Evolutionary conservation across 345 rosid species (phyloP).

Genomic region (Geranium rotundifolium): DNA sequence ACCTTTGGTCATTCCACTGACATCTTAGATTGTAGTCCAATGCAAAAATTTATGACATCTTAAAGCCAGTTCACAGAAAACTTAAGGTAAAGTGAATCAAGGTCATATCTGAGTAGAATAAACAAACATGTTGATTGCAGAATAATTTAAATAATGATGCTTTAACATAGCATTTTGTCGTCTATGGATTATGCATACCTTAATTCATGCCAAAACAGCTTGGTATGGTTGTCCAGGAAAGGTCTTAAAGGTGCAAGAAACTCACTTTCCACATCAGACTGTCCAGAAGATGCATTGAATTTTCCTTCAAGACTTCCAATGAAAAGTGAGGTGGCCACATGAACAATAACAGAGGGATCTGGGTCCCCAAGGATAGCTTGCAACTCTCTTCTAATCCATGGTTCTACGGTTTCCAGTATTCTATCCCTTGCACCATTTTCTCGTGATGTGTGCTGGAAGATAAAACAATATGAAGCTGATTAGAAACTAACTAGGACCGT

Average conservation of each 20-base stretch:
- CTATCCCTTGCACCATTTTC: conserved; percentile 25
- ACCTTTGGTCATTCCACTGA: too few relatives aligned
- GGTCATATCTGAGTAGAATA: too few relatives aligned
- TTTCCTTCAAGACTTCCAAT: conserved; percentile 34
- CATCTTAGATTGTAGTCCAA: too few relatives aligned
- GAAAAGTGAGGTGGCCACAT: conserved; percentile 45
- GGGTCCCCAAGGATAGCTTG: conserved; percentile 55
- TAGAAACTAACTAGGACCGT: background rate
- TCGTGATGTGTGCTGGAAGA: conserved; percentile 16
- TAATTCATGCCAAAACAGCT: conserved; percentile 69
- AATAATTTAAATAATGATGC: too few relatives aligned
- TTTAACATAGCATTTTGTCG: background rate
- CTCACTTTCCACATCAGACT: conserved; percentile 11
- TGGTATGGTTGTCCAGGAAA: conserved; percentile 29
- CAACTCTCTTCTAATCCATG: conserved; percentile 76
- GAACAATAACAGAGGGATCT: conserved; percentile 59
- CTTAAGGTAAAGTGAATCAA: too few relatives aligned
- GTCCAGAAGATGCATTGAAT: conserved; percentile 12
- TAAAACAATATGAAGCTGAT: background rate
- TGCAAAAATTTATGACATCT: too few relatives aligned
- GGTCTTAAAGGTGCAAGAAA: conserved; percentile 31
- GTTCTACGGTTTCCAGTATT: conserved; percentile 32
- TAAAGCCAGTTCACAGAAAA: too few relatives aligned
- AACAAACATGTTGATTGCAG: too few relatives aligned
- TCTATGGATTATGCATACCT: conserved; percentile 19